phyloP scores from a whole-genome alignment of 2,329 filamentous ascomycete species.

The Nemania diffusa region DNA sequence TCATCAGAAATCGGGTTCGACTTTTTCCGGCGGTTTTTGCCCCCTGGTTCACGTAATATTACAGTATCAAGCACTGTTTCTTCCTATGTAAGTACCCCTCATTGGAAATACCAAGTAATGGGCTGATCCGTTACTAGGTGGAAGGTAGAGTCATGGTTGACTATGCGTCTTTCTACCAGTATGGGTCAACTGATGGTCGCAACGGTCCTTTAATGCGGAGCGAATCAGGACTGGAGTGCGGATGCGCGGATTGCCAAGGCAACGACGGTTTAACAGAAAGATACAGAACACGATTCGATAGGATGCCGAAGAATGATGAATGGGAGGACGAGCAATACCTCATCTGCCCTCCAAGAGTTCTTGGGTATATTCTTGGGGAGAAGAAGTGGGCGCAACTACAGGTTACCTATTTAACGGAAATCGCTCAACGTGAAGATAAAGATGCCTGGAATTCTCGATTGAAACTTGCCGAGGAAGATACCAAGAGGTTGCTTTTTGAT shows the following conservation, averaged over 20 bases:
- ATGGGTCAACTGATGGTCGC: slow-evolving; percentile 3
- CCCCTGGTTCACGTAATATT: too few relatives aligned
- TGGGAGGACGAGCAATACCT: slow-evolving; percentile 22
- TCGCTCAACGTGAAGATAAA: neutral
- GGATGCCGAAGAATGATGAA: neutral
- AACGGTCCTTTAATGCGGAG: slow-evolving; percentile 4
- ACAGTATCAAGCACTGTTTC: too few relatives aligned
- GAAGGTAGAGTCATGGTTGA: slow-evolving; percentile 9
- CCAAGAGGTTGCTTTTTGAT: slow-evolving; percentile 11
- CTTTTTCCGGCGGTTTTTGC: too few relatives aligned
- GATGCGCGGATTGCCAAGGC: slow-evolving; percentile 7
- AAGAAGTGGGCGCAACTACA: slow-evolving; percentile 19
- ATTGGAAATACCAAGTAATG: neutral
- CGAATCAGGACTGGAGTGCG: neutral
- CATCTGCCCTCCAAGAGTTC: slow-evolving; percentile 14
- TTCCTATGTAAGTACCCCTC: neutral
- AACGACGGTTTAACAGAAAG: slow-evolving; percentile 5
- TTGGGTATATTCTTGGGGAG: slow-evolving; percentile 13
- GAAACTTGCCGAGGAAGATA: slow-evolving; percentile 6
- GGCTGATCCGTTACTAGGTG: neutral
- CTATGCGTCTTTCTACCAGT: slow-evolving; percentile 12
- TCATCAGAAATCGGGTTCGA: too few relatives aligned
- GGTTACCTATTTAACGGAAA: neutral
- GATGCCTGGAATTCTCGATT: slow-evolving; percentile 14
- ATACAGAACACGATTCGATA: slow-evolving; percentile 15